Conservation (phyloP, 768 basidiomycete species). For the Termitomyces sp. region DNA sequence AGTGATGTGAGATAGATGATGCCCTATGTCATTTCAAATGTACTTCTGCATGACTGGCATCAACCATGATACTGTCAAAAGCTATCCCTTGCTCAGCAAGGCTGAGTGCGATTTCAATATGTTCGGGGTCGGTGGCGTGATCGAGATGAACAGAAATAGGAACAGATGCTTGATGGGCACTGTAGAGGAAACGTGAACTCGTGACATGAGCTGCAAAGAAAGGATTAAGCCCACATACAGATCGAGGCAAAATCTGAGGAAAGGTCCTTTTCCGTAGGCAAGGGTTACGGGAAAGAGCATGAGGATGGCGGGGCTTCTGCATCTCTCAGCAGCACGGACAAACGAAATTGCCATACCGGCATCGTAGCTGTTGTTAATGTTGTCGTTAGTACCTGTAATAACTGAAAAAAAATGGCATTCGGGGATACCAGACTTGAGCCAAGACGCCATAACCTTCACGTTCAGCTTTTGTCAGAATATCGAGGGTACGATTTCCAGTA, state of each 20-base stretch:
- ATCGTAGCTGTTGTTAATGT: slow-evolving; percentile 29
- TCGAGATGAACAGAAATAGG: slow-evolving; percentile 44
- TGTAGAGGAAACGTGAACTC: slow-evolving; percentile 6
- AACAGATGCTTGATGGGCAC: slow-evolving; percentile 39
- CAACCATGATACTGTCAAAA: slow-evolving; percentile 47
- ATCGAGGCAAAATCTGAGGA: slow-evolving; percentile 37
- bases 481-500: slow-evolving; percentile 31
- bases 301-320: slow-evolving; percentile 38
- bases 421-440: slow-evolving; percentile 31
- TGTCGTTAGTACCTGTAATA: background rate
- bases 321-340: slow-evolving; percentile 42
- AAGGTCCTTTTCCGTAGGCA: slow-evolving; percentile 38
- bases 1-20: background rate
- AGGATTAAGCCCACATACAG: slow-evolving; percentile 18
- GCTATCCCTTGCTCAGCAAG: slow-evolving; percentile 40
- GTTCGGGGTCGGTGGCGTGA: slow-evolving; percentile 40
- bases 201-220: background rate
- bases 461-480: slow-evolving; percentile 35
- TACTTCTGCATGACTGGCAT: slow-evolving; percentile 42
- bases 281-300: slow-evolving; percentile 42
- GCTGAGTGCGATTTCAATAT: slow-evolving; percentile 37
- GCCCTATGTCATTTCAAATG: background rate
- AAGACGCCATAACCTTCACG: slow-evolving; percentile 37
- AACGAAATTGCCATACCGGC: slow-evolving; percentile 37
- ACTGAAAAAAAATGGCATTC: background rate